phyloP scores from a whole-genome alignment of 2,329 filamentous ascomycete species.

The Orbilia blumenaviensis region DNA sequence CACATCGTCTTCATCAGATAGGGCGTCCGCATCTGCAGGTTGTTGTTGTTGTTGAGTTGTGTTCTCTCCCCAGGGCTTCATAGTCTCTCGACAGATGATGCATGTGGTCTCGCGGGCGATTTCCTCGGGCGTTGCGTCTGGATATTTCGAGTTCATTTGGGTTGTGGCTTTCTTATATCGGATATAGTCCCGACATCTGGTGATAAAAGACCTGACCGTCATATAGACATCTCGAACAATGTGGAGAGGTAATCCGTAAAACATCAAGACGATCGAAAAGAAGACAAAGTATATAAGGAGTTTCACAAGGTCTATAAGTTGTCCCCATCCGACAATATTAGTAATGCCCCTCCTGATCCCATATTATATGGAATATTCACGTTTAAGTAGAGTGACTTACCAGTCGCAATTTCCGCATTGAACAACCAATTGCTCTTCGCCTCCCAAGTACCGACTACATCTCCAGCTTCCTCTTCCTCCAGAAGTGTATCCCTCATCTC shows the following conservation, averaged over 20 bases:
- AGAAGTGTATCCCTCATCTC: constrained; percentile 55
- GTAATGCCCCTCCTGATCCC: too few species aligned
- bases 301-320: constrained; percentile 87
- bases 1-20: constrained; percentile 57
- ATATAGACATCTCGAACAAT: constrained; percentile 96
- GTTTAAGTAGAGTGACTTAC: too few species aligned
- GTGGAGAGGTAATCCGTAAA: constrained; percentile 95
- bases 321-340: background rate
- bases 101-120: constrained; percentile 88
- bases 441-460: constrained; percentile 89
- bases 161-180: constrained; percentile 89
- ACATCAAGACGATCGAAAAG: constrained; percentile 89
- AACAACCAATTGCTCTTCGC: constrained; percentile 93
- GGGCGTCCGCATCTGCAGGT: constrained; percentile 52
- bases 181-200: constrained; percentile 85
- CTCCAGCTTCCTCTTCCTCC: constrained; percentile 70
- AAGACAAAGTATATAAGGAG: constrained; percentile 88
- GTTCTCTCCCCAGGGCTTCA: constrained; percentile 80
- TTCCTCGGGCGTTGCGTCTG: constrained; percentile 88
- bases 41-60: constrained; percentile 60
- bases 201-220: constrained; percentile 89
- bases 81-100: constrained; percentile 96
- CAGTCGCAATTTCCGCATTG: constrained; percentile 82
- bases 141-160: constrained; percentile 91
- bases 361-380: too few species aligned